Conservation (phyloP, 2,329 filamentous ascomycete genomes). For the Phaeosphaeria sp. region DNA sequence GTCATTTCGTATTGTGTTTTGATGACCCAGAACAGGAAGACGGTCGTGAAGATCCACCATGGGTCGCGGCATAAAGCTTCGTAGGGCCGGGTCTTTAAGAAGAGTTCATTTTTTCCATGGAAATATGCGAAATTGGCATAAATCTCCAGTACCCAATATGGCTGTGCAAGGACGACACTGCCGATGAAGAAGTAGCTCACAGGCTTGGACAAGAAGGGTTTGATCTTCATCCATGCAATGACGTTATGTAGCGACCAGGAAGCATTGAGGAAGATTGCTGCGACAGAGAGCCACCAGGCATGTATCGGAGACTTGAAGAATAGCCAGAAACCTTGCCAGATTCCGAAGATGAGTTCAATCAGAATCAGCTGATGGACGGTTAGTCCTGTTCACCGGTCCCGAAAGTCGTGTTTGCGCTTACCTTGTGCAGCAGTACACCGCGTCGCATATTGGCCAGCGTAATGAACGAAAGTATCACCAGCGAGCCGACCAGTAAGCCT, state of each 20-base stretch:
- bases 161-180: constrained; percentile 65
- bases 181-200: constrained; percentile 64
- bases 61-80: constrained; percentile 70
- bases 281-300: constrained; percentile 69
- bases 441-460: constrained; percentile 58
- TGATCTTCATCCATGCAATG: constrained; percentile 72
- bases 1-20: constrained; percentile 67
- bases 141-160: constrained; percentile 71
- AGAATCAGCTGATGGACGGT: constrained; percentile 51
- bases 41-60: constrained; percentile 71
- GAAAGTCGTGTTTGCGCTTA: constrained; percentile 14
- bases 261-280: constrained; percentile 66
- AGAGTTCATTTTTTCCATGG: constrained; percentile 61
- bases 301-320: constrained; percentile 64
- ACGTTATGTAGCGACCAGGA: constrained; percentile 71
- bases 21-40: constrained; percentile 68
- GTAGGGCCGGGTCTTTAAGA: constrained; percentile 62
- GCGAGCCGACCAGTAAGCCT: constrained; percentile 50
- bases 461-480: constrained; percentile 58
- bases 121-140: constrained; percentile 72
- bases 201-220: constrained; percentile 62
- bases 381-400: constrained; percentile 11
- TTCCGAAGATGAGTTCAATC: constrained; percentile 61
- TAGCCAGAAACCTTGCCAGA: constrained; percentile 66
- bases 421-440: constrained; percentile 57